Base-by-base conservation (phyloP, 805 yeast species). In the Zygotorulaspora chibaensis region DNA sequence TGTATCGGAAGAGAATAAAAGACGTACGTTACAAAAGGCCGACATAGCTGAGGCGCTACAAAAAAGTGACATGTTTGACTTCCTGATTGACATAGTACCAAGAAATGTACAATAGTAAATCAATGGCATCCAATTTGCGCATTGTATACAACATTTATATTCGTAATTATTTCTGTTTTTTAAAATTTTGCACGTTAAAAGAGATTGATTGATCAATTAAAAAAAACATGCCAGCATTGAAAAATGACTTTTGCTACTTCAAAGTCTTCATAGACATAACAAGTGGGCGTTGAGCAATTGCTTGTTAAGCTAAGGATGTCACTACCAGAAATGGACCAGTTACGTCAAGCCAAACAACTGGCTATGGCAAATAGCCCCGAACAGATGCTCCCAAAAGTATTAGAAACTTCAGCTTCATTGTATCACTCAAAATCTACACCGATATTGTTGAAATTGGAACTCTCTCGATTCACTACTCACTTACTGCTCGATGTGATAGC, bases 11-110 rank as follows among this genome's bases (percentile, higher is more conserved):
- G 96, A 88, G 59, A 87, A 87, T 69, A 93, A 93, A 63, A 77
- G 99, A 54, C 71, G 99, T 50, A 93, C 99, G 4, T 70, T 93
- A 48, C 99, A 93, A 65, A 86, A 89, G 59, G 81, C 88, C 1
- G 99, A 93, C 62, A 89, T 93, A 51, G 96, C 96, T 2, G 93
- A 93, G 13, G 99, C 99, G 1, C 71, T 95, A 46, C 93, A 89
- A 54, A 88, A 88, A 63, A 80, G 90, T 33, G 99, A 93, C 64
- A 91, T 93, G 96, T 95, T 91, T 73, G 99, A 93, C 62, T 93
- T 93, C 62, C 70, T 93, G 45, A 93, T 93, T 55, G 99, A 93
- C 63, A 88, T 93, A 25, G 97, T 91, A 3, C 98, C 99, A 5
- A 30, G 46, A 28, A 29, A 48, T 20, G 36, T 44, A 15, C 45